Evolutionary conservation across 2,329 filamentous ascomycete genomes (phyloP), one percentile per base, ranked within the genome.

Genomic region (Ceratocystis alfenasii): DNA sequence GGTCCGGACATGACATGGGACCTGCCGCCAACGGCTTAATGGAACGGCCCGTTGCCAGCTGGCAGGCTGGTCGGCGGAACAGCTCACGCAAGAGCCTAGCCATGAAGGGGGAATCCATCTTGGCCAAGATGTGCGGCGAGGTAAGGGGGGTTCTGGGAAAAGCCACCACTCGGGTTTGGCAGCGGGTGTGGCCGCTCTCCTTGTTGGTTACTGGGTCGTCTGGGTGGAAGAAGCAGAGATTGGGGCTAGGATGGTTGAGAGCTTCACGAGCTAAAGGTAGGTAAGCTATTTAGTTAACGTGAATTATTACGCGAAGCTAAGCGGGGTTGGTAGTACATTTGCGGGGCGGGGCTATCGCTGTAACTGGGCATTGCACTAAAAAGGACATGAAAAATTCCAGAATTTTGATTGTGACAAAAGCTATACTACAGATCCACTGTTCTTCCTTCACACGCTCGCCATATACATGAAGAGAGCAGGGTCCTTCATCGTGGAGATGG

Each of bases 21-120:
- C 48, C 25, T 25, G 48, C 48, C 10, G 48, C 48, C 48, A 33
- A 70, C 68, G 66, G 72, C 72, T 67, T 72, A 73, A 17, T 65
- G 75, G 77, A 65, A 79, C 77, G 36, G 44, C 70, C 81, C 75
- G 65, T 8, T 50, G 59, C 60, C 33, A 64, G 25, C 57, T 82
- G 80, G 73, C 86, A 88, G 62, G 84, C 80, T 61, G 84, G 83
- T 17, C 63, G 89, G 57, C 85, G 84, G 72, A 95, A 95, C 53
- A 97, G 83, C 78, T 90, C 89, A 72, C 88, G 85, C 72, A 96
- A 93, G 73, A 96, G 81, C 73, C 87, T 87, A 62, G 84, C 84
- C 70, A 91, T 81, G 69, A 89, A 79, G 67, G 87, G 87, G 20
- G 89, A 92, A 77, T 96, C 91, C 91, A 96, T 95, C 63, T 63